Base-by-base conservation (phyloP, 2,329 filamentous ascomycete species). In the Aspergillus viridinutans region DNA sequence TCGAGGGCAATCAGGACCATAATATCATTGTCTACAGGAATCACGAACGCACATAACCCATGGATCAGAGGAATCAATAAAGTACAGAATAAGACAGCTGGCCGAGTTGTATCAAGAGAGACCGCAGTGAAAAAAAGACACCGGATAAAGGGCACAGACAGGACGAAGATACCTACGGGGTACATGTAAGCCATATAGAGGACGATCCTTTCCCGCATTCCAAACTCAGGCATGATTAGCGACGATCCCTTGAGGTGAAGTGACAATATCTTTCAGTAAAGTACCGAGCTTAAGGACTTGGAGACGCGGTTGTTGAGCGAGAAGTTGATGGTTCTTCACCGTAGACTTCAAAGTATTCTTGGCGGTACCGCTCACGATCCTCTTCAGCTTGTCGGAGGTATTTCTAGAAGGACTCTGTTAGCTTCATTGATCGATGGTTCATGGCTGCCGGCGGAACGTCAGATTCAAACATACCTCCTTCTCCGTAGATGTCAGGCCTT, bases 301-400 rank as follows among this genome's bases (percentile, higher is more conserved):
- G 14, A 43, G 32, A 50, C 48, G 23, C 53, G 49, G 50, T 38
- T 12, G 43, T 23, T 14, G 43, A 47, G 43, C 23, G 43, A 17
- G 43, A 38, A 28, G 26, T 35, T 3, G 50, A 32, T 8, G 68
- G 53, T 7, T 68, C 66, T 47, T 66, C 59, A 26, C 74, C 74
- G 58, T 76, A 77, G 2, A 69, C 69, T 29, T 72, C 67, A 38
- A 60, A 63, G 60, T 72, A 65, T 61, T 76, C 74, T 38, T 64
- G 67, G 6, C 54, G 32, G 56, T 76, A 77, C 38, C 74, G 72
- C 43, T 63, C 60, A 14, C 52, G 54, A 52, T 76, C 74, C 8
- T 60, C 62, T 7, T 60, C 50, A 14, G 61, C 61, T 28, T 64
- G 51, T 53, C 68, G 59, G 9, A 61, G 23, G 59, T 74, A 76